phyloP scores from a whole-genome alignment of 352 stramenopile genomes.

The Phytophthora chlamydospora region DNA sequence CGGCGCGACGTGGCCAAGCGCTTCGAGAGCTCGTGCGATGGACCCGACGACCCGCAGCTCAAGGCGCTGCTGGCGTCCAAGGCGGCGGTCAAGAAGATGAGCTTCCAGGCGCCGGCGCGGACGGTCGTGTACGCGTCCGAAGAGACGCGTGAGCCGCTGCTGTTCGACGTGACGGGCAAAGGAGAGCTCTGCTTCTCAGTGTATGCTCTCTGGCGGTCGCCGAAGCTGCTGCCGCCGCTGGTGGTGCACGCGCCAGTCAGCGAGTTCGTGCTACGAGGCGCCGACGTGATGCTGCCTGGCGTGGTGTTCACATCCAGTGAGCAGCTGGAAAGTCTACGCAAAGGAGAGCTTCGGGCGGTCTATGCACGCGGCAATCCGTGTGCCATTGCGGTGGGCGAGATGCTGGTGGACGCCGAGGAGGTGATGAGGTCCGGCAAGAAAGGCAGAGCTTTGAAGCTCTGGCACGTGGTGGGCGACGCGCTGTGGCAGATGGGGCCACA shows the following conservation, averaged over 20 bases:
- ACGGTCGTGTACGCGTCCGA: constrained; percentile 74
- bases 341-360: constrained; percentile 71
- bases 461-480: constrained; percentile 76
- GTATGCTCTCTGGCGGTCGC: constrained; percentile 70
- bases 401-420: constrained; percentile 71
- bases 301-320: constrained; percentile 70
- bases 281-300: constrained; percentile 85
- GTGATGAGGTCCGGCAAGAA: constrained; percentile 66
- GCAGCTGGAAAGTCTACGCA: constrained; percentile 57
- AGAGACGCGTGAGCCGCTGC: constrained; percentile 62
- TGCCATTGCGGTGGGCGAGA: constrained; percentile 77
- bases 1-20: constrained; percentile 56
- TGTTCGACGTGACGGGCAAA: constrained; percentile 80
- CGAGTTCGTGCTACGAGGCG: constrained; percentile 78
- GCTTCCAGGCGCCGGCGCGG: constrained; percentile 76
- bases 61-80: constrained; percentile 55
- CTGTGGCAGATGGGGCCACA: constrained; percentile 79
- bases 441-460: constrained; percentile 67
- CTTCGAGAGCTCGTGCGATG: constrained; percentile 36
- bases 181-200: constrained; percentile 68
- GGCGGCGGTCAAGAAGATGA: constrained; percentile 71
- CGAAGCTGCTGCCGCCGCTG: constrained; percentile 58
- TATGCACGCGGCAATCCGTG: constrained; percentile 78
- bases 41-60: constrained; percentile 44
- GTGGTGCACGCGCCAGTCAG: constrained; percentile 82